A percentile compares a stretch with the other conserved stretches of the same genome.
phyloP scores from a whole-genome alignment of 176 grass and related monocot species.

The Carex scoparia region DNA sequence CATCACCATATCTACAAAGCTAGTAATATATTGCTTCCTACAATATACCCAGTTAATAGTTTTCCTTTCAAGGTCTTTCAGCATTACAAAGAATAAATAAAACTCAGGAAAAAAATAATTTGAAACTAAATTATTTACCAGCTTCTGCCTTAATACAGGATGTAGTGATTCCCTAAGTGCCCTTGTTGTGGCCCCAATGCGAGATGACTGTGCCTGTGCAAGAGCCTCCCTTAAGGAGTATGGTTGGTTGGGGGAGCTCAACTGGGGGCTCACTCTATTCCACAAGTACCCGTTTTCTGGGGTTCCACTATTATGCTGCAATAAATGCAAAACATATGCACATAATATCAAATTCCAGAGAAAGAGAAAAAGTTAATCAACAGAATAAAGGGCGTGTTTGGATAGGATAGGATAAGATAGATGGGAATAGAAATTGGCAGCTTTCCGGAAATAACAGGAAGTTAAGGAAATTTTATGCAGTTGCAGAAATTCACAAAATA shows the following conservation, averaged over 20 bases:
- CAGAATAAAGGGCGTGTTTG: background rate
- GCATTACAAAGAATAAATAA: constrained; percentile 6
- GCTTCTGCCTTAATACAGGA: constrained; percentile 85
- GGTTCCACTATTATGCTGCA: constrained; percentile 79
- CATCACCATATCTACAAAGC: background rate
- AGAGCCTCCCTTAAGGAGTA: constrained; percentile 99
- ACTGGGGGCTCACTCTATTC: constrained; percentile 89
- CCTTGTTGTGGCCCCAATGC: constrained; percentile 76
- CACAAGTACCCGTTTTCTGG: constrained; percentile 97
- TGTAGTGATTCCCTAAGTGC: constrained; percentile 92
- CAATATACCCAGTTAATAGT: background rate
- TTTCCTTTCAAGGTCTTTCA: background rate
- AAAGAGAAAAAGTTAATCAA: background rate
- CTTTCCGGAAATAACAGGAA: background rate
- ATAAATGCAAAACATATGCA: constrained; percentile 30
- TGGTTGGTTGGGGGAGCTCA: constrained; percentile 93
- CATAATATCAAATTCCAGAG: background rate
- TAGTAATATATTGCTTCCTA: constrained; percentile 8
- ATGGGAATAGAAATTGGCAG: background rate
- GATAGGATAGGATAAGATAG: background rate
- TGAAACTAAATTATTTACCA: constrained; percentile 54
- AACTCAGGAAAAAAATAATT: background rate
- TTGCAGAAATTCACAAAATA: background rate
- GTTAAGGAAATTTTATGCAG: background rate
- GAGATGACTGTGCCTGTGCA: constrained; percentile 96